Base-by-base conservation (phyloP, 2,329 filamentous ascomycete species). In the Aspergillus intermedius region DNA sequence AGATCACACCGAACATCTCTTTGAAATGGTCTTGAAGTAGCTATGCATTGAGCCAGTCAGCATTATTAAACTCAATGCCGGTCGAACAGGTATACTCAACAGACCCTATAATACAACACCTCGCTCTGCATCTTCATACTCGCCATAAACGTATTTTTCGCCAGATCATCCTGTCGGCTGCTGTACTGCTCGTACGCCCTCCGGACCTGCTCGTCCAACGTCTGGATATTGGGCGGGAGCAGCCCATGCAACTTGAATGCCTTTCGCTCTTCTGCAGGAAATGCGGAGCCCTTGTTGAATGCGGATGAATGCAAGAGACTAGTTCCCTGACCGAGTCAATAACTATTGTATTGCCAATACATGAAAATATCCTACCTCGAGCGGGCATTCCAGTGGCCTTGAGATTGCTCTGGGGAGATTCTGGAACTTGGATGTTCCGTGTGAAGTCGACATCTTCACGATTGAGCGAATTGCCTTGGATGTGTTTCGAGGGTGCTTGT, bases 1-100 rank as follows among this genome's bases (percentile, higher is more conserved):
- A 95, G 23, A 95, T 87, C n/a, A 95, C 74, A 37, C 84, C 82
- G 61, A 94, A 91, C 87, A 95, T 93, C 62, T 95, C 88, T 54
- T 87, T 83, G 17, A 95, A 70, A 59, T 95, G 84, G 4, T 87
- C 81, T 63, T 87, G 78, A 6, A 93, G 76, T 8, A 94, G 76
- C 79, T 88, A 51, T 8, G 6, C 30, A 19, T 34, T 32, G 17
- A 25, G 7, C 12, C 12, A 10, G 13, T 19, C 19, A 22, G 15
- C 37, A 40, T 21, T 19, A 8, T 40, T 6, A 12, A 5, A 9
- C 1, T 8, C 17, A 40, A 10, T 15, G 17, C n/a, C 5, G 2
- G n/a, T 15, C n/a, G 43, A 52, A 21, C 8, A 19, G 10, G 25
- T 28, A 28, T 28, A 39, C 13, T 4, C 19, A 28, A 54, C 70